Conservation (phyloP, 345 rosid species). For the Aquilaria yunnanensis region DNA sequence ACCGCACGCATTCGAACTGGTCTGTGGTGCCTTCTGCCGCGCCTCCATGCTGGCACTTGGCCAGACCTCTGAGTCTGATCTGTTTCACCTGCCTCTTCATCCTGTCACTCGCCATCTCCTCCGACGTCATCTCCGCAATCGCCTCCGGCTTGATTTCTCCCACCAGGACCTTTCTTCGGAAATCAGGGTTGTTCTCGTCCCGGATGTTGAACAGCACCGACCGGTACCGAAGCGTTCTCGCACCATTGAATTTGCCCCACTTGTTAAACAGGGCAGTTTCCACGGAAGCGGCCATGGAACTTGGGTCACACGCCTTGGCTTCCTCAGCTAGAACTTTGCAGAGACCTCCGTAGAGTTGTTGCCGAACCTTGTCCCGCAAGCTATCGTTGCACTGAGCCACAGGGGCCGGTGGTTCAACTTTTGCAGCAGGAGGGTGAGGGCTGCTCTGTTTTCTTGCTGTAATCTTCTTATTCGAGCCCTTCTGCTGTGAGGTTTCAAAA, state of each 20-base stretch:
- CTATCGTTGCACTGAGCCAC: neutral
- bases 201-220: conserved; percentile 37
- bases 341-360: conserved; percentile 37
- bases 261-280: conserved; percentile 41
- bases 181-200: no score
- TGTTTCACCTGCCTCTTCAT: conserved; percentile 31
- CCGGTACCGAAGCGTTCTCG: conserved; percentile 37
- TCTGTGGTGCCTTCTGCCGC: no score
- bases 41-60: conserved; percentile 23
- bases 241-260: conserved; percentile 34
- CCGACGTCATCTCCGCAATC: conserved; percentile 30
- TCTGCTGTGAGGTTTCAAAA: no score
- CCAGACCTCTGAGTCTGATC: conserved; percentile 35
- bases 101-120: conserved; percentile 52
- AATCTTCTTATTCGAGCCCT: no score
- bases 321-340: conserved; percentile 21
- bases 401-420: no score
- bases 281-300: conserved; percentile 28
- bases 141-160: conserved; percentile 27
- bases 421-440: no score
- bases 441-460: no score
- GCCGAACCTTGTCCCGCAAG: conserved; percentile 38
- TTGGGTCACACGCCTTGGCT: conserved; percentile 26
- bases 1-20: no score
- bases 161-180: no score